A percentile compares a stretch with the other conserved stretches of the same genome.
phyloP scores from a whole-genome alignment of 2,329 filamentous ascomycete genomes.

The Cercospora canescens region DNA sequence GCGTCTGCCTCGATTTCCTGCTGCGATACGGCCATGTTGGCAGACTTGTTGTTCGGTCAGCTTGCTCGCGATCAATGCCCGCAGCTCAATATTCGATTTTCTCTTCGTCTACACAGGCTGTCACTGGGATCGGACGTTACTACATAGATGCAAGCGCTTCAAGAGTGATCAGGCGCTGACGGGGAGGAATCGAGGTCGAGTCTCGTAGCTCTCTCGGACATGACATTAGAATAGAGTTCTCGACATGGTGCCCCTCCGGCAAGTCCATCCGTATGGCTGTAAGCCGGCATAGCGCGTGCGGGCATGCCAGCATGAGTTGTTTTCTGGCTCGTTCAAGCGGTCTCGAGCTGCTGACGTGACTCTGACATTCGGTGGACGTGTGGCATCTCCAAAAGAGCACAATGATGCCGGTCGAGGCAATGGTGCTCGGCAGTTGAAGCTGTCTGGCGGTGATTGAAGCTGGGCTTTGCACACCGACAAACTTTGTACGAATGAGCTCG shows the following conservation, averaged over 20 bases:
- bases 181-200: not conserved
- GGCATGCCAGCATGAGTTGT: not conserved
- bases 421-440: not conserved
- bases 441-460: not conserved
- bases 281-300: not conserved
- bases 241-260: not conserved
- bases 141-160: too few species aligned
- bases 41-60: not conserved
- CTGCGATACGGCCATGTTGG: not conserved
- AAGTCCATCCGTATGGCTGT: not conserved
- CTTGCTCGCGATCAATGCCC: not conserved
- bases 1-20: not conserved
- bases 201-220: not conserved
- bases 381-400: too few species aligned
- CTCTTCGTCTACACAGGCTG: not conserved
- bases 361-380: not conserved
- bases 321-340: not conserved
- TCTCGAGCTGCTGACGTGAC: not conserved
- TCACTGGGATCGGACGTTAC: too few species aligned
- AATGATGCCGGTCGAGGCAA: not conserved
- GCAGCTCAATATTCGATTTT: too few species aligned
- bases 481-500: not conserved
- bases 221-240: not conserved
- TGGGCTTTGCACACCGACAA: not conserved
- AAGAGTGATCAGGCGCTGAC: not conserved